These are phyloP conservation scores for Cotoneaster glaucophyllus DNA, from an alignment of 306 rosid genomes.

Conservation along the genomic window DNA sequence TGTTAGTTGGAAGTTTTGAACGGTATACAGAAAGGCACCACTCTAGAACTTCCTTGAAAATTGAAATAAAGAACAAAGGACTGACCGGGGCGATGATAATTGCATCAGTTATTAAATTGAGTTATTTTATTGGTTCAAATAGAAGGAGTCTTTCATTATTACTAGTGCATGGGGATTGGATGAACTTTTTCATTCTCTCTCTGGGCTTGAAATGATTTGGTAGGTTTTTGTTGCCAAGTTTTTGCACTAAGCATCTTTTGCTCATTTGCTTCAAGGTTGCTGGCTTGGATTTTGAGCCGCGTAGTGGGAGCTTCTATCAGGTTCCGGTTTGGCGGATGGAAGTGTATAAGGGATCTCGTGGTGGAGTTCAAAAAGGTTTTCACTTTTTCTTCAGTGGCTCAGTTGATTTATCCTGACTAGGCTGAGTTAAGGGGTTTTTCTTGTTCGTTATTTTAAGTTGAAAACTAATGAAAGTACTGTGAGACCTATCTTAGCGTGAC, in stretches of 20 bases:
- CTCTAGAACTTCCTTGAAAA: background rate
- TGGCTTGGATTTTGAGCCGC: slow-evolving; percentile 90
- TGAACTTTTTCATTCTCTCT: background rate
- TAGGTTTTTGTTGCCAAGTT: slow-evolving; percentile 15
- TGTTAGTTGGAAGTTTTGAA: background rate
- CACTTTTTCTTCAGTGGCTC: slow-evolving; percentile 16
- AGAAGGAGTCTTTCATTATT: background rate
- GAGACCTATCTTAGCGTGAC: background rate
- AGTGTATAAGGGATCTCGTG: slow-evolving; percentile 74
- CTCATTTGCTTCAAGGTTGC: slow-evolving; percentile 80
- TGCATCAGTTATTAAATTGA: background rate
- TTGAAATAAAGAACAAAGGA: background rate
- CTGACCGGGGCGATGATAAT: background rate
- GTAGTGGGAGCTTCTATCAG: slow-evolving; percentile 78
- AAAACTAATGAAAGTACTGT: background rate
- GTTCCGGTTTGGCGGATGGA: slow-evolving; percentile 95
- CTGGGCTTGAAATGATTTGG: slow-evolving; percentile 1
- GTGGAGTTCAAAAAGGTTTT: slow-evolving; percentile 89
- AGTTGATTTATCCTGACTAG: slow-evolving; percentile 5
- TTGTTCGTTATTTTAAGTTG: slow-evolving; percentile 4
- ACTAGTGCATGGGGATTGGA: background rate
- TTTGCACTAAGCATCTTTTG: slow-evolving; percentile 10
- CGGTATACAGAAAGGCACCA: background rate
- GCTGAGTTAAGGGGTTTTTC: slow-evolving; percentile 2
- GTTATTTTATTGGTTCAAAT: background rate